Evolutionary conservation across 495 filamentous ascomycete genomes (phyloP).

Genomic region (Bryoglossum gracile): DNA sequence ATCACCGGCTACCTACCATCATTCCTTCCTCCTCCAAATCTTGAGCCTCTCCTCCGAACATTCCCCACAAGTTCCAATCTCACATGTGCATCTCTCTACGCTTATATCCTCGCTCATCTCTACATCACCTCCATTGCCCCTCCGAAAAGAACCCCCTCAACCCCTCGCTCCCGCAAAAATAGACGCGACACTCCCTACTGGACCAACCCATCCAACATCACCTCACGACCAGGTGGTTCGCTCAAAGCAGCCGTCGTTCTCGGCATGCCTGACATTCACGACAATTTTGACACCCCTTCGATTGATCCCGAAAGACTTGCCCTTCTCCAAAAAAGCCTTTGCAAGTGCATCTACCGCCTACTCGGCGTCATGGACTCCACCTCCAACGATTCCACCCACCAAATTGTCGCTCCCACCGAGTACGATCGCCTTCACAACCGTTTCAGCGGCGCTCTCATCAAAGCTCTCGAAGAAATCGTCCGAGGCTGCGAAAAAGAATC

Average conservation of each 20-base stretch:
- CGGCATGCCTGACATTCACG: neutral
- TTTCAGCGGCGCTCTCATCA: neutral
- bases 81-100: constrained; percentile 56
- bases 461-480: constrained; percentile 6
- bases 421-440: neutral
- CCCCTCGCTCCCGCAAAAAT: neutral
- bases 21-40: neutral
- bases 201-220: neutral
- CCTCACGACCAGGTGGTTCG: too few relatives aligned
- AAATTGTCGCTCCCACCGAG: neutral
- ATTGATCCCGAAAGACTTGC: neutral
- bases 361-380: constrained; percentile 6
- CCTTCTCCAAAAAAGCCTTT: neutral
- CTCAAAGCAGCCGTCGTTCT: neutral
- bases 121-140: constrained; percentile 42
- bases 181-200: constrained; percentile 8
- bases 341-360: neutral
- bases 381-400: neutral
- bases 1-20: constrained; percentile 22
- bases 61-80: constrained; percentile 49
- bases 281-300: too few relatives aligned
- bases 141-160: neutral
- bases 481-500: constrained; percentile 5
- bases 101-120: constrained; percentile 55
- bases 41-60: constrained; percentile 44